A percentile compares a stretch with the other conserved stretches of the same genome.
These are phyloP conservation scores for Filobasidium wieringae DNA, from an alignment of 768 basidiomycete species.

Conservation along the genomic window DNA sequence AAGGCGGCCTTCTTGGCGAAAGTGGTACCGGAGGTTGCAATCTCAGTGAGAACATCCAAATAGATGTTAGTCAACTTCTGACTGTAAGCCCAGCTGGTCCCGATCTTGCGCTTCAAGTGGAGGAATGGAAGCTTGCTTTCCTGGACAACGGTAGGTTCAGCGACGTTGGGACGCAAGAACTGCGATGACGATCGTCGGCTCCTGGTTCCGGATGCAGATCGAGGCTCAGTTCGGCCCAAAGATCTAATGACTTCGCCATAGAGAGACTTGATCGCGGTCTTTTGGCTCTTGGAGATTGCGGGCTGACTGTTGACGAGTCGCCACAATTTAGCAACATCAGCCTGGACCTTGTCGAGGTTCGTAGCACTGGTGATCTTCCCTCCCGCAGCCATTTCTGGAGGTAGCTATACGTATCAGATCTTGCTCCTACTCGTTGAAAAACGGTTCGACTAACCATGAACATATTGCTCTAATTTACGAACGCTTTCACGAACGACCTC, in stretches of 20 bases:
- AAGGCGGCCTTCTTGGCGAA: conserved; percentile 99
- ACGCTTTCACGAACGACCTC: conserved; percentile 94
- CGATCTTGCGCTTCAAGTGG: conserved; percentile 93
- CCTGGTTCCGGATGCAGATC: conserved; percentile 48
- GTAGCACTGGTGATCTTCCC: conserved; percentile 67
- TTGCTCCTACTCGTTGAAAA: not conserved
- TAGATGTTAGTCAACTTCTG: conserved; percentile 79
- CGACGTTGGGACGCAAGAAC: conserved; percentile 79
- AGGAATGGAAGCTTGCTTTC: conserved; percentile 87
- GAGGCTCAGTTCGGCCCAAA: conserved; percentile 63
- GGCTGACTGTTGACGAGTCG: conserved; percentile 93
- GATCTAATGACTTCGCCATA: conserved; percentile 95
- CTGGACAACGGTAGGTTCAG: conserved; percentile 54
- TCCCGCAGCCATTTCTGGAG: conserved; percentile 94
- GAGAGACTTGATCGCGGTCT: conserved; percentile 50
- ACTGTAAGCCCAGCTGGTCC: conserved; percentile 89
- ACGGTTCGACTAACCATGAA: conserved; percentile 29
- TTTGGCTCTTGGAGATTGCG: conserved; percentile 92
- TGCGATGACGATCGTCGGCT: conserved; percentile 86
- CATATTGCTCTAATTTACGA: conserved; percentile 94
- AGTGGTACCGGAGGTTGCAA: conserved; percentile 93
- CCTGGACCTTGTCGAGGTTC: conserved; percentile 96
- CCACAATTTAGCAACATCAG: conserved; percentile 93
- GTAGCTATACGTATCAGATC: not conserved
- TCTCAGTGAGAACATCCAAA: conserved; percentile 92